A percentile compares a stretch with the other conserved stretches of the same genome.
Conservation (phyloP, 2,329 filamentous ascomycete genomes). For the Colletotrichum sp. region DNA sequence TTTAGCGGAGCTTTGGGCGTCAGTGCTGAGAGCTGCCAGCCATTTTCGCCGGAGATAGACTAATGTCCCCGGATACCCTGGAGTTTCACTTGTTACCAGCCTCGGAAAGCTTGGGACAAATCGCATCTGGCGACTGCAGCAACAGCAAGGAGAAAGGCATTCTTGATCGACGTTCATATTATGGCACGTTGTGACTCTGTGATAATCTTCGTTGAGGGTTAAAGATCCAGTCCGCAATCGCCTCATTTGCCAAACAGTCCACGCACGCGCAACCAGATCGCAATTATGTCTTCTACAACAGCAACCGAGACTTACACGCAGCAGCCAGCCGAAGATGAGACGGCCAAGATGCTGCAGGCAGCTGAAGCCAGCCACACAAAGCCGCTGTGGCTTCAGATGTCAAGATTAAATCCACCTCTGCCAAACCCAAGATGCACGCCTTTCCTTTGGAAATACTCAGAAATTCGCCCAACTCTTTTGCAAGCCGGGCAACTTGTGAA, state of each 20-base stretch:
- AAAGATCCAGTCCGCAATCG: background rate
- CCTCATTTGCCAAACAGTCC: background rate
- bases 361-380: conserved; percentile 23
- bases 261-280: background rate
- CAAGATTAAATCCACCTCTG: conserved; percentile 44
- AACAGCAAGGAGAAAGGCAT: background rate
- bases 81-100: background rate
- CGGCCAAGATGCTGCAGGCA: background rate
- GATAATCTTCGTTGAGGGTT: background rate
- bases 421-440: conserved; percentile 47
- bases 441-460: conserved; percentile 35
- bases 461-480: conserved; percentile 35
- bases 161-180: background rate
- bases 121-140: background rate
- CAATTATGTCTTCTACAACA: background rate
- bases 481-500: conserved; percentile 35
- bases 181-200: background rate
- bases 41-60: background rate
- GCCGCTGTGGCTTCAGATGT: conserved; percentile 52
- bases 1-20: background rate
- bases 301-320: background rate
- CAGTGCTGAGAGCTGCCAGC: background rate
- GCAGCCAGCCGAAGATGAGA: background rate
- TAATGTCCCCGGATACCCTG: background rate
- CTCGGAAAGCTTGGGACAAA: background rate